Evolutionary conservation across 257 asterid genomes (phyloP).

Genomic region (Ajuga chamaepitys): DNA sequence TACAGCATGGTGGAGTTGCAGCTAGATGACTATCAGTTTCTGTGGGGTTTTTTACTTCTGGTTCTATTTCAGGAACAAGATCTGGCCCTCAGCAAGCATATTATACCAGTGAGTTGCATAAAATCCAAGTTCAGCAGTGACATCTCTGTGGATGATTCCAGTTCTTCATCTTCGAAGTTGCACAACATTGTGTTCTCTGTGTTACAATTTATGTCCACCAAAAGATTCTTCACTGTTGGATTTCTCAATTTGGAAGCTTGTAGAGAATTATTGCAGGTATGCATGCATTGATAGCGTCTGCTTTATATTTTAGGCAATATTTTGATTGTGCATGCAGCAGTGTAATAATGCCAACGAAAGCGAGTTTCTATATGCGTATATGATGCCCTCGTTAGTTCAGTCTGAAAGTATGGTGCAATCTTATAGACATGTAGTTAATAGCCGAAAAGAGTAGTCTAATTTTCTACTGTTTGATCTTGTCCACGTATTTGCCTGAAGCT

Average conservation of each 20-base stretch:
- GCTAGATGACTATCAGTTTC: constrained; percentile 62
- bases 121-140: constrained; percentile 50
- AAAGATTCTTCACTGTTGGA: constrained; percentile 62
- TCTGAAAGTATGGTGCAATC: neutral
- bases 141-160: constrained; percentile 39
- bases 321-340: neutral
- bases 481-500: neutral
- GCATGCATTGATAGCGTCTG: neutral
- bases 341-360: neutral
- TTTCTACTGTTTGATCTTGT: neutral
- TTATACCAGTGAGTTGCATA: constrained; percentile 35
- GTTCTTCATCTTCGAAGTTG: constrained; percentile 39
- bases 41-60: constrained; percentile 82
- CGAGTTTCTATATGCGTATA: constrained; percentile 1
- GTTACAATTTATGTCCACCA: constrained; percentile 55
- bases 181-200: constrained; percentile 49
- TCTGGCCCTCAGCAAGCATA: constrained; percentile 23
- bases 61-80: constrained; percentile 80
- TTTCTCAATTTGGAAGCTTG: constrained; percentile 69
- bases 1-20: constrained; percentile 79
- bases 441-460: neutral
- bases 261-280: constrained; percentile 76
- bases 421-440: neutral
- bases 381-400: neutral
- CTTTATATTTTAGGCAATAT: constrained; percentile 15